phyloP scores from a whole-genome alignment of 768 basidiomycete species.

The Polyporus arcularius region DNA sequence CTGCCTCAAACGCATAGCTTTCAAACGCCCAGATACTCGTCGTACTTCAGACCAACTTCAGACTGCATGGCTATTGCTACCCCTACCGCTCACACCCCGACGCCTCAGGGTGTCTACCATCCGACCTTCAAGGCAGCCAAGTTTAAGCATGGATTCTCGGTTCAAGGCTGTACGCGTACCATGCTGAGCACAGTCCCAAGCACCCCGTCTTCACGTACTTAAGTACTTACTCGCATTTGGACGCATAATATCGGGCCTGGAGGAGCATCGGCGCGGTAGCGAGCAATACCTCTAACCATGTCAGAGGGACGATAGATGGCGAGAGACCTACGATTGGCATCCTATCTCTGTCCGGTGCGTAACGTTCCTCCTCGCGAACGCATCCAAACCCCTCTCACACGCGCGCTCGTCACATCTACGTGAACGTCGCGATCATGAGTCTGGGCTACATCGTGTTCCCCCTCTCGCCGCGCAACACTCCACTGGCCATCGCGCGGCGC shows the following conservation, averaged over 20 bases:
- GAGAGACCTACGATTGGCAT: conserved; percentile 27
- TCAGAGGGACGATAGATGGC: not conserved
- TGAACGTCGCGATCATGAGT: conserved; percentile 21
- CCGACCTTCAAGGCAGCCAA: conserved; percentile 36
- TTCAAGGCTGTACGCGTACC: conserved; percentile 39
- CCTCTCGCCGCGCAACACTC: conserved; percentile 36
- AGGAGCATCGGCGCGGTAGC: conserved; percentile 29
- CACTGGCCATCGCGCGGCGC: no score
- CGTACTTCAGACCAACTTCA: no score
- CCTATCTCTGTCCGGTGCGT: conserved; percentile 11
- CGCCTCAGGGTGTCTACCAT: conserved; percentile 27
- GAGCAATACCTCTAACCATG: conserved; percentile 14
- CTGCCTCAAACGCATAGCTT: no score
- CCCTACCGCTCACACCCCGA: not conserved
- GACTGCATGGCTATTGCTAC: no score
- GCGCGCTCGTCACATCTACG: not conserved
- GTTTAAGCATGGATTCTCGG: conserved; percentile 33
- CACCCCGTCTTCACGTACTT: conserved; percentile 38
- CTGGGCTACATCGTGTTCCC: conserved; percentile 32
- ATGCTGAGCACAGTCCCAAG: conserved; percentile 30
- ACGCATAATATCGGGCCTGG: no score
- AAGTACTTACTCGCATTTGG: conserved; percentile 16
- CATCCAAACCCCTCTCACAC: not conserved
- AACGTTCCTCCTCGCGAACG: not conserved
- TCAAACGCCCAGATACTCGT: no score